Evolutionary conservation across 495 filamentous ascomycete species (phyloP).

Genomic region (Penicillium chermesinum): DNA sequence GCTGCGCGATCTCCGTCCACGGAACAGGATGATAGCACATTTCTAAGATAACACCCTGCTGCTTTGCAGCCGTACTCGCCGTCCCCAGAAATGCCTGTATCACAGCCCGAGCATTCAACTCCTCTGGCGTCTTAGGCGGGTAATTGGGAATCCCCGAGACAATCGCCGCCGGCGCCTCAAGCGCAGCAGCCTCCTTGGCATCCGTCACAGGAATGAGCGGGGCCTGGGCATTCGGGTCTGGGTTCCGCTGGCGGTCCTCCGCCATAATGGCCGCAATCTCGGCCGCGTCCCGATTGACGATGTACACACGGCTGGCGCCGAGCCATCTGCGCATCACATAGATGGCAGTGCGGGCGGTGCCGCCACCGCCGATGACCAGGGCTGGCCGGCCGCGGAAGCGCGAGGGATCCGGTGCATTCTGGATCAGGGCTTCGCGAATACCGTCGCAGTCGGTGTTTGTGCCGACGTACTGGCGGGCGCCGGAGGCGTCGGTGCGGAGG

Average conservation of each 20-base stretch:
- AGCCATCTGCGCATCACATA: slow-evolving; percentile 65
- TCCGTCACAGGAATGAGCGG: slow-evolving; percentile 53
- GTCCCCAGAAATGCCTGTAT: slow-evolving; percentile 49
- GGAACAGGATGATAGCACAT: slow-evolving; percentile 76
- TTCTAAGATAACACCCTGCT: slow-evolving; percentile 64
- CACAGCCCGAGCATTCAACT: slow-evolving; percentile 51
- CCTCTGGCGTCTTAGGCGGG: slow-evolving; percentile 53
- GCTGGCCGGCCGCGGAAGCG: slow-evolving; percentile 52
- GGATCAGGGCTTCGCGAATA: slow-evolving; percentile 61
- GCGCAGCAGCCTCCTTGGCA: slow-evolving; percentile 46
- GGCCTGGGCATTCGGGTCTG: slow-evolving; percentile 31
- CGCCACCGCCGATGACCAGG: slow-evolving; percentile 62
- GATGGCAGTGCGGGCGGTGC: slow-evolving; percentile 63
- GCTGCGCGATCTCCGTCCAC: slow-evolving; percentile 55
- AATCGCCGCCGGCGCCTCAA: slow-evolving; percentile 55
- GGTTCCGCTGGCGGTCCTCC: slow-evolving; percentile 39
- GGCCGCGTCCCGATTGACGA: slow-evolving; percentile 59
- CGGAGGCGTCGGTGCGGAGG: slow-evolving; percentile 40
- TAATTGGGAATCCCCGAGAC: slow-evolving; percentile 69
- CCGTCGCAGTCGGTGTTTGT: slow-evolving; percentile 76
- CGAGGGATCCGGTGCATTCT: slow-evolving; percentile 43
- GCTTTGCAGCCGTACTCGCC: slow-evolving; percentile 19
- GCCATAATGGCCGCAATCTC: slow-evolving; percentile 61
- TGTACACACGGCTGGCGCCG: slow-evolving; percentile 59
- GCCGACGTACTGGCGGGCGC: slow-evolving; percentile 49